Evolutionary conservation across 2,329 filamentous ascomycete genomes (phyloP), one percentile per base, ranked within the genome.

Genomic region (Cordyceps fumosorosea): DNA sequence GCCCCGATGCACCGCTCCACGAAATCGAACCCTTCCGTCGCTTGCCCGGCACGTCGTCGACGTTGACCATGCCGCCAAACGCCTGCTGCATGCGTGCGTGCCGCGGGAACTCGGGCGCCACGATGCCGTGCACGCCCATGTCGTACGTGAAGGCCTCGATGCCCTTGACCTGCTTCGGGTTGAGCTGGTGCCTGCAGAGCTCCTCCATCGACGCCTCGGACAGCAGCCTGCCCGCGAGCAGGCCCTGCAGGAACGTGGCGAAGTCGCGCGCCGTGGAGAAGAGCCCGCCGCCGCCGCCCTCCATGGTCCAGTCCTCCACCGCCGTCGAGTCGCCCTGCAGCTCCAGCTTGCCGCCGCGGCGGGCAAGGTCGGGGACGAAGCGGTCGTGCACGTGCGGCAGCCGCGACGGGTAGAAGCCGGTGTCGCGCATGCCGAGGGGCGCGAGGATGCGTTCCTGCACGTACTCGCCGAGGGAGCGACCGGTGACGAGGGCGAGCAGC

Each of bases 271-370:
- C 73, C 22, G 75, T 79, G 3, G 74, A 74, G 65, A 73, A 79
- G 22, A 80, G 66, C 3, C 79, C 79, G 0, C 75, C 73, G 5
- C 79, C 79, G 16, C 77, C 79, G 63, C 75, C 74, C 62, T 78
- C 76, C 3, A 77, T 65, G 22, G 68, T 68, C 48, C 73, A 74
- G 37, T 74, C 68, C 11, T 65, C 34, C 34, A 14, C 64, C 0
- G 72, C 71, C 4, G 66, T 56, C 3, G 29, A 7, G 12, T 37
- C 18, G 0, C 18, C 48, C 16, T 20, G 45, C 12, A 12, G 6
- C 32, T 37, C 32, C 26, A 76, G 67, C 3, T 42, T 22, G 5
- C 65, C 66, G 32, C 63, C 66, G 5, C 67, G 65, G 24, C 69
- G 69, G 47, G 66, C 61, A 18, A 65, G 59, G 63, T 11, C 29